phyloP scores from a whole-genome alignment of 768 basidiomycete species.

The Russula olivacea region DNA sequence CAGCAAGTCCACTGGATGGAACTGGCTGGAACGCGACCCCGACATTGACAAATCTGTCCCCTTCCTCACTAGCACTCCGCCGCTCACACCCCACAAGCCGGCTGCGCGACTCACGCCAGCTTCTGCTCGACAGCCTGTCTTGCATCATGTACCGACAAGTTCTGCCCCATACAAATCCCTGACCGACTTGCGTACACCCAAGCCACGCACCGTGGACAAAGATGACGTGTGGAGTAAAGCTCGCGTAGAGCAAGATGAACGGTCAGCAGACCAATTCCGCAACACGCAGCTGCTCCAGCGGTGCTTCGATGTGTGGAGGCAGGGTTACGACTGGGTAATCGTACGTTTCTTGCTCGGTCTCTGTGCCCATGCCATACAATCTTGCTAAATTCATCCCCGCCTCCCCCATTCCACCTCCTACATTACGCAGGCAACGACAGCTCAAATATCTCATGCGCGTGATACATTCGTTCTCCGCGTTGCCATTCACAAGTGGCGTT shows the following conservation, averaged over 20 bases:
- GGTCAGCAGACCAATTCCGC: constrained; percentile 64
- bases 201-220: constrained; percentile 51
- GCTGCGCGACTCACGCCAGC: constrained; percentile 10
- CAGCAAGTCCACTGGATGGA: constrained; percentile 8
- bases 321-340: constrained; percentile 63
- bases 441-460: constrained; percentile 64
- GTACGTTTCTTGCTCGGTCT: constrained; percentile 41
- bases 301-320: constrained; percentile 72
- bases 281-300: constrained; percentile 57
- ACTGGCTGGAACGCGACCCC: constrained; percentile 10
- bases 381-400: not conserved
- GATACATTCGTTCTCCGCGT: constrained; percentile 57
- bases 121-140: constrained; percentile 8
- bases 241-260: constrained; percentile 61
- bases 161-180: constrained; percentile 10
- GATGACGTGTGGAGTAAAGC: constrained; percentile 78
- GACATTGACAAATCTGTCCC: constrained; percentile 22
- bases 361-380: not conserved
- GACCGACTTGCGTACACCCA: constrained; percentile 34
- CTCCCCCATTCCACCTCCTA: not conserved
- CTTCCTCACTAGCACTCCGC: constrained; percentile 23
- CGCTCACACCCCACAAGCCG: constrained; percentile 7
- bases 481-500: constrained; percentile 57
- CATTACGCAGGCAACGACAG: constrained; percentile 52
- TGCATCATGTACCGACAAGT: not conserved